phyloP scores from a whole-genome alignment of 441 rosid species.

The Melastoma candidum region DNA sequence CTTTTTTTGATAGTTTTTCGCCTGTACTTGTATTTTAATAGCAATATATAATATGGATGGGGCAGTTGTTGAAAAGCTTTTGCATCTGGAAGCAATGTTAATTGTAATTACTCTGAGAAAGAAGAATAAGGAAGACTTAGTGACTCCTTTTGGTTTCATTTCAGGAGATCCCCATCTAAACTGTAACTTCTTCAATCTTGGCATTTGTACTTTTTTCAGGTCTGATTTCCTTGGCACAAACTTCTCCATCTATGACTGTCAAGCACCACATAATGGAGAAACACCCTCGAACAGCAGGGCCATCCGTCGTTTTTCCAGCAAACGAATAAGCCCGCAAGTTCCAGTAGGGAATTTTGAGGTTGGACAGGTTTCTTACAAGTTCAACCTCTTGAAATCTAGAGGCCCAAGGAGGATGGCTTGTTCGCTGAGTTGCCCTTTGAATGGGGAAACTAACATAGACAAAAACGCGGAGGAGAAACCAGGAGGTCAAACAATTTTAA shows the following conservation, averaged over 20 bases:
- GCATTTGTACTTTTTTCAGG: not conserved
- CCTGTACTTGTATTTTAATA: no score
- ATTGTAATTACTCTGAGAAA: no score
- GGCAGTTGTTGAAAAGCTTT: no score
- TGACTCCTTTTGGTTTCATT: no score
- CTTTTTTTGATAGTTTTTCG: no score
- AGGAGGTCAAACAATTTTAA: slow-evolving; percentile 14
- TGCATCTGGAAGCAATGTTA: no score
- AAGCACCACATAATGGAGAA: not conserved
- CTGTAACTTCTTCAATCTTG: no score
- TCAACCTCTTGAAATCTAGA: slow-evolving; percentile 6
- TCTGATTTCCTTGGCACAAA: slow-evolving; percentile 7
- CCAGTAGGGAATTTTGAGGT: slow-evolving; percentile 55
- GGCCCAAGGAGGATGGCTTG: slow-evolving; percentile 68
- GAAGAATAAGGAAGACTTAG: no score
- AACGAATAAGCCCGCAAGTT: slow-evolving; percentile 25
- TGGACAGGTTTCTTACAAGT: slow-evolving; percentile 6
- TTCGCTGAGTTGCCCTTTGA: slow-evolving; percentile 39
- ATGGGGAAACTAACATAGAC: slow-evolving; percentile 25
- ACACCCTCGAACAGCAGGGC: no score
- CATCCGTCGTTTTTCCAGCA: slow-evolving; percentile 1
- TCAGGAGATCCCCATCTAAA: no score
- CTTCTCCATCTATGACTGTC: slow-evolving; percentile 3
- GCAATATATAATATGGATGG: no score
- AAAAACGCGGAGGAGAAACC: slow-evolving; percentile 23